Conservation (phyloP, 2,329 filamentous ascomycete species). For the Botrytis pseudocinerea region DNA sequence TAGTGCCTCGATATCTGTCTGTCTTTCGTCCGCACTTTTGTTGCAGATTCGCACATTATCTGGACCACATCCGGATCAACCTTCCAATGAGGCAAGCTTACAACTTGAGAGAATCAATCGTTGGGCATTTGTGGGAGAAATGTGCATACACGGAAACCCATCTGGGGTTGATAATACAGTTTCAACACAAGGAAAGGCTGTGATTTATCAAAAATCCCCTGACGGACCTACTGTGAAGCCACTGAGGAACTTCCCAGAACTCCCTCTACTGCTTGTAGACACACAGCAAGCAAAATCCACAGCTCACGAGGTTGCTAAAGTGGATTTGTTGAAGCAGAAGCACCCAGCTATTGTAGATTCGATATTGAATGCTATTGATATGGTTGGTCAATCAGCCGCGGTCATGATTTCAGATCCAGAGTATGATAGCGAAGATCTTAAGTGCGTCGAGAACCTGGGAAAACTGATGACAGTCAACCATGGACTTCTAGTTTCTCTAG, state of each 20-base stretch:
- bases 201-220: slow-evolving; percentile 77
- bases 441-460: slow-evolving; percentile 71
- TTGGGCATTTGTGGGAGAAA: slow-evolving; percentile 96
- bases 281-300: slow-evolving; percentile 88
- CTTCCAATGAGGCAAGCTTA: slow-evolving; percentile 78
- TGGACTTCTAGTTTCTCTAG: slow-evolving; percentile 83
- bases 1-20: slow-evolving; percentile 92
- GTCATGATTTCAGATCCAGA: slow-evolving; percentile 58
- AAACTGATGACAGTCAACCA: slow-evolving; percentile 94
- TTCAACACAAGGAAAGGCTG: slow-evolving; percentile 87
- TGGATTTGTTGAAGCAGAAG: slow-evolving; percentile 66
- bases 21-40: slow-evolving; percentile 78
- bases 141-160: slow-evolving; percentile 96
- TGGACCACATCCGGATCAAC: slow-evolving; percentile 90
- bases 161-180: slow-evolving; percentile 98
- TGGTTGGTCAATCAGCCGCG: slow-evolving; percentile 59
- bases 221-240: slow-evolving; percentile 76
- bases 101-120: slow-evolving; percentile 95
- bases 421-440: slow-evolving; percentile 65
- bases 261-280: slow-evolving; percentile 87
- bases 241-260: slow-evolving; percentile 84
- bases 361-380: slow-evolving; percentile 84
- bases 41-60: slow-evolving; percentile 85
- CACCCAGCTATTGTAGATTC: slow-evolving; percentile 77
- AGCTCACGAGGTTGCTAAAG: slow-evolving; percentile 81